Evolutionary conservation across 495 filamentous ascomycete species (phyloP).

Genomic region (Rusavskia elegans): DNA sequence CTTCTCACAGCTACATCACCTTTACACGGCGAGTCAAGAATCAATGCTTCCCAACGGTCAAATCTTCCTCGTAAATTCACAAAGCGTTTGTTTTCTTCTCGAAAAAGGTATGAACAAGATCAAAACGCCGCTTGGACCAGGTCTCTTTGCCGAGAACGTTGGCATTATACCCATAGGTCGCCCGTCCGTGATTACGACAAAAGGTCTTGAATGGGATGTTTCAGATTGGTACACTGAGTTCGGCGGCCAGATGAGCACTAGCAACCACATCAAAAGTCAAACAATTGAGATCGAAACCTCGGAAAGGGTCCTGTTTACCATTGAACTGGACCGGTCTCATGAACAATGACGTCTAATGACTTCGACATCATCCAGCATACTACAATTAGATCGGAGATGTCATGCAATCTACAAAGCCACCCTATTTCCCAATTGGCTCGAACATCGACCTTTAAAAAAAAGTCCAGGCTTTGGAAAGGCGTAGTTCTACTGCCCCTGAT

Average conservation of each 20-base stretch:
- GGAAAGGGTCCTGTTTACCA: slow-evolving; percentile 66
- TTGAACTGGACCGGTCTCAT: slow-evolving; percentile 37
- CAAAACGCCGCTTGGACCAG: slow-evolving; percentile 28
- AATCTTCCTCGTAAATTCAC: slow-evolving; percentile 58
- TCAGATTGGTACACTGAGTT: slow-evolving; percentile 63
- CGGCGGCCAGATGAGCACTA: slow-evolving; percentile 77
- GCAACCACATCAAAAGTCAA: slow-evolving; percentile 59
- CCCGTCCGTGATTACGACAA: slow-evolving; percentile 54
- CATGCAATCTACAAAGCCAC: too few relatives aligned
- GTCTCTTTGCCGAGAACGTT: slow-evolving; percentile 44
- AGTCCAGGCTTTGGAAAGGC: too few relatives aligned
- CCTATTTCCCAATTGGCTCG: too few relatives aligned
- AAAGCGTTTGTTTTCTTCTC: slow-evolving; percentile 69
- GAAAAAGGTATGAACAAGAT: slow-evolving; percentile 51
- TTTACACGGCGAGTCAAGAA: slow-evolving; percentile 37
- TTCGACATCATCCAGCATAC: too few relatives aligned
- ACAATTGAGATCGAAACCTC: slow-evolving; percentile 46
- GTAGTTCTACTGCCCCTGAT: too few relatives aligned
- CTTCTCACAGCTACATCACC: slow-evolving; percentile 69
- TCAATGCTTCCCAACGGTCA: slow-evolving; percentile 13
- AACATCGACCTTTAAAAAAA: too few relatives aligned
- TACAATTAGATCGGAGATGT: too few relatives aligned
- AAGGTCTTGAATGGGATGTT: slow-evolving; percentile 84
- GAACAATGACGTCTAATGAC: too few relatives aligned
- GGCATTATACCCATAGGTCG: slow-evolving; percentile 75